Conservation (phyloP, 768 basidiomycete genomes). For the Agrocybe praecox region DNA sequence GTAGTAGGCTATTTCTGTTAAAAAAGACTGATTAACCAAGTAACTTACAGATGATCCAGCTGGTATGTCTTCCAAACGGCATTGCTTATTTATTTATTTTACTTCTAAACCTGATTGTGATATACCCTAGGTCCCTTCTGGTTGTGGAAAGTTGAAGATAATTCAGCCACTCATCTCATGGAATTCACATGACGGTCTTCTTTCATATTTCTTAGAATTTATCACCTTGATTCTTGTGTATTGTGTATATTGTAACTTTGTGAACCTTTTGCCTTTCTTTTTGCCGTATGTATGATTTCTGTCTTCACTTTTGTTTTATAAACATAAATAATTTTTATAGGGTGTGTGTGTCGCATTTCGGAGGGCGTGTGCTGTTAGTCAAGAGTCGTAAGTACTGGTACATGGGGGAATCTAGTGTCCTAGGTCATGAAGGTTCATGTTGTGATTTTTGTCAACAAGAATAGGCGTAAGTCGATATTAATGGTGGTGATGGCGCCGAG, state of each 20-base stretch:
- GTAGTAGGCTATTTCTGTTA: background rate
- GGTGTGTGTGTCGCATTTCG: slow-evolving; percentile 1
- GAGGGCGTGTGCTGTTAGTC: background rate
- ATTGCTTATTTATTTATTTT: background rate
- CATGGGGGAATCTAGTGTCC: slow-evolving; percentile 2
- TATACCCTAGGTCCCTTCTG: slow-evolving; percentile 62
- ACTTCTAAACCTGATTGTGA: background rate
- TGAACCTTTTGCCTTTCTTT: too few species aligned
- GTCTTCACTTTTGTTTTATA: background rate
- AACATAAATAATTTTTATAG: background rate
- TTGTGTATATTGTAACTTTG: background rate
- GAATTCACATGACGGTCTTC: slow-evolving; percentile 27
- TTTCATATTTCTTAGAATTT: background rate
- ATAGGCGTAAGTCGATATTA: background rate
- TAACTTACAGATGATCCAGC: slow-evolving; percentile 57
- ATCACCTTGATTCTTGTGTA: too few species aligned
- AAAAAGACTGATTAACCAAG: background rate
- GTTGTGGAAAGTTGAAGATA: slow-evolving; percentile 62
- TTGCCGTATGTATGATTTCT: background rate
- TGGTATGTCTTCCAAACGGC: slow-evolving; percentile 50
- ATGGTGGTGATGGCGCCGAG: slow-evolving; percentile 27
- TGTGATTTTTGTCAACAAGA: background rate
- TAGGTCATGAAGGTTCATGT: background rate
- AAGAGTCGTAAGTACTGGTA: slow-evolving; percentile 2
- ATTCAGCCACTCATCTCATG: slow-evolving; percentile 36